Base-by-base conservation (phyloP, 2,329 filamentous ascomycete genomes). In the Ophiostoma sp. region DNA sequence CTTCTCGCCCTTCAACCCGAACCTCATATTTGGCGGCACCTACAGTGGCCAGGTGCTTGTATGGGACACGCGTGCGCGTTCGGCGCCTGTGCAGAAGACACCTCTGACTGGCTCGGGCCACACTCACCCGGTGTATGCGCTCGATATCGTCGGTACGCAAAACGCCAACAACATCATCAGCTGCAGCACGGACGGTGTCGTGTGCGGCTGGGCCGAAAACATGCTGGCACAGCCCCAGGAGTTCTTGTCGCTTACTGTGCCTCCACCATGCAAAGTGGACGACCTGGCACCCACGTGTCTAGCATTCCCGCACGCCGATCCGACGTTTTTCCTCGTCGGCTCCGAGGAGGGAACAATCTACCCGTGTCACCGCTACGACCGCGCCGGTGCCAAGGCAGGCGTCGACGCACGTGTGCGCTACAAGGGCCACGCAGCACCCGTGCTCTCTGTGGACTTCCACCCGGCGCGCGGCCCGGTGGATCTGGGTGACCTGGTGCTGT, bases 131-230 rank as follows among this genome's bases (percentile, higher is more conserved):
- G 91, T 99, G 72, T 99, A 99, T 81, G 93, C 90, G 52, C 87
- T 99, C 69, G 91, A 95, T 71, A 96, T 99, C 68, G 92, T 99
- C 65, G 95, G 95, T 72, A 99, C 96, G 0, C 95, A 98, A 76
- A 99, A 99, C 77, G 95, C 95, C 69, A 97, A 97, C 81, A 99
- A 98, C 78, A 97, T 99, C 76, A 91, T 99, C 74, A 97, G 93
- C 45, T 94, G 92, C 77, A 97, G 93, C 1, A 99, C 95, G 0
- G 95, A 99, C 76, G 95, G 95, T 67, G 92, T 96, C 9, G 92
- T 98, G 58, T 99, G 95, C 78, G 92, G 93, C 64, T 99, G 95
- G 95, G 93, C 91, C 68, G 92, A 97, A 72, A 96, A 99, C 77
- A 98, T 99, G 87, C 90, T 99, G 70, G 92, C 94, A 0, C 92